These are phyloP conservation scores for Phoenix roebelenii DNA, from an alignment of 176 grass and related monocot genomes.

Conservation along the genomic window DNA sequence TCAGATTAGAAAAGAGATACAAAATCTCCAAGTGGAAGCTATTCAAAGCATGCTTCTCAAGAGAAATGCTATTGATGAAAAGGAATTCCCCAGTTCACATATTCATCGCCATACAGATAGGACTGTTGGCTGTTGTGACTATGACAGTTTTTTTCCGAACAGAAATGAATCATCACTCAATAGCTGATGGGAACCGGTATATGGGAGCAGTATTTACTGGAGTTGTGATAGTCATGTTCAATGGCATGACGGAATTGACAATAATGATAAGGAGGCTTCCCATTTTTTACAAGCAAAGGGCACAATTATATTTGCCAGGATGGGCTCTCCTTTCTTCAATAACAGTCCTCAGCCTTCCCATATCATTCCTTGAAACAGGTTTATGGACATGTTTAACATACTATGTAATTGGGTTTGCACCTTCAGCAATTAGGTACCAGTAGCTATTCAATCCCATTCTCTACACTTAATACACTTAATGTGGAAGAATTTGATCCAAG, in stretches of 20 bases:
- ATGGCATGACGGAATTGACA: slow-evolving; percentile 86
- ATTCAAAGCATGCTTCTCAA: slow-evolving; percentile 88
- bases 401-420: slow-evolving; percentile 74
- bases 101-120: slow-evolving; percentile 85
- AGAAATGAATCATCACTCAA: slow-evolving; percentile 54
- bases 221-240: slow-evolving; percentile 81
- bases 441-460: no score
- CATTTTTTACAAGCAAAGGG: slow-evolving; percentile 91
- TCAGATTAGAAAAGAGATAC: slow-evolving; percentile 26
- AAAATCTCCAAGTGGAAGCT: slow-evolving; percentile 64
- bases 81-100: slow-evolving; percentile 81
- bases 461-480: neutral
- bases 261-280: slow-evolving; percentile 88
- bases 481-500: slow-evolving; percentile 3
- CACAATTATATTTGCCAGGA: slow-evolving; percentile 68
- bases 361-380: slow-evolving; percentile 73
- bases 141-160: slow-evolving; percentile 75
- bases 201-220: slow-evolving; percentile 61
- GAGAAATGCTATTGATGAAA: slow-evolving; percentile 67
- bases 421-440: slow-evolving; percentile 58
- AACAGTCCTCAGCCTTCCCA: slow-evolving; percentile 60
- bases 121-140: slow-evolving; percentile 59
- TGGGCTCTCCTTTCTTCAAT: slow-evolving; percentile 86
- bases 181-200: slow-evolving; percentile 73
- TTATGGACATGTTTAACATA: slow-evolving; percentile 83